Percentiles rank a stretch among this genome's conserved stretches.
Conservation (phyloP, 2,329 filamentous ascomycete genomes). For the Tolypocladium cylindrosporum region DNA sequence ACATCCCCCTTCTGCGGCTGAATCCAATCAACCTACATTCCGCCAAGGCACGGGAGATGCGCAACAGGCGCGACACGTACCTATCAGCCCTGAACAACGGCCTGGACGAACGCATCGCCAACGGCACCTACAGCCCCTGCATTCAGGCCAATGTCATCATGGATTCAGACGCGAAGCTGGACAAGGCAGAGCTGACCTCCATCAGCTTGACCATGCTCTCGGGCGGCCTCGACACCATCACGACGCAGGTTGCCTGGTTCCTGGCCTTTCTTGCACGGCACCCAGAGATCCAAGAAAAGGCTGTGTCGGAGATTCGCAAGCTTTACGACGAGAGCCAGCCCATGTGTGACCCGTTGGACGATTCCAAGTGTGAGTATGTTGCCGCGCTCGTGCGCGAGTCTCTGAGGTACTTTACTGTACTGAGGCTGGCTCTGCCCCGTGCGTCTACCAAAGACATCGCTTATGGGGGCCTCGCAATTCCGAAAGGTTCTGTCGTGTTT, state of each 20-base stretch:
- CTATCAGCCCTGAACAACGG: constrained; percentile 45
- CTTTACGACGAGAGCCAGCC: constrained; percentile 41
- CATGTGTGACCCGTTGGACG: constrained; percentile 50
- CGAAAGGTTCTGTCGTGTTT: constrained; percentile 53
- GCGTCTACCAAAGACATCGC: constrained; percentile 49
- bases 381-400: constrained; percentile 54
- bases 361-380: constrained; percentile 54
- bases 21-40: constrained; percentile 53
- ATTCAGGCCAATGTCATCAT: constrained; percentile 58
- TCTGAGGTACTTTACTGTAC: constrained; percentile 52
- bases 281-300: constrained; percentile 53
- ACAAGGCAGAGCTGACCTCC: constrained; percentile 51
- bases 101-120: constrained; percentile 49
- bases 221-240: constrained; percentile 57
- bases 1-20: constrained; percentile 46
- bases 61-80: constrained; percentile 50
- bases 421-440: constrained; percentile 51
- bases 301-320: constrained; percentile 43
- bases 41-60: constrained; percentile 48
- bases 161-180: constrained; percentile 53
- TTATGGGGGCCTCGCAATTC: constrained; percentile 48
- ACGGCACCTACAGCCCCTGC: constrained; percentile 51
- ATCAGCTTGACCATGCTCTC: constrained; percentile 61
- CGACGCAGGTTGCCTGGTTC: constrained; percentile 56
- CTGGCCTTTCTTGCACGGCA: constrained; percentile 48